A percentile compares a stretch with the other conserved stretches of the same genome.
Evolutionary conservation across 345 rosid species (phyloP).

Genomic region (Combretum micranthum): DNA sequence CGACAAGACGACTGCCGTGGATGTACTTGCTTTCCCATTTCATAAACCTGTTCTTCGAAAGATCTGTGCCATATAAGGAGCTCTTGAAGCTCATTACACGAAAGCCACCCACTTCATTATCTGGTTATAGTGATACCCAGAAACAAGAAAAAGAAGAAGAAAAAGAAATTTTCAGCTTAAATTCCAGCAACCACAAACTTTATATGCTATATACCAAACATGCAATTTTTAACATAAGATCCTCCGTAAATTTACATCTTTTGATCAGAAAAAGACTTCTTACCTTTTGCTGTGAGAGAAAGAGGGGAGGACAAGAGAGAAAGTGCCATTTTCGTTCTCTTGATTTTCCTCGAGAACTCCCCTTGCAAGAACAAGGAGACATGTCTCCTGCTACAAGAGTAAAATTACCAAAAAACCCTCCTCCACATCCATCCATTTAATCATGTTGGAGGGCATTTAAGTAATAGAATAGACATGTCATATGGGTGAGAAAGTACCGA

Average conservation of each 20-base stretch:
- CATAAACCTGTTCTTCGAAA: conserved; percentile 8
- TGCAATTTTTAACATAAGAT: background rate
- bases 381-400: background rate
- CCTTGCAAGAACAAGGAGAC: background rate
- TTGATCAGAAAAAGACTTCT: background rate
- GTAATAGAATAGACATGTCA: too few relatives aligned
- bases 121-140: conserved; percentile 20
- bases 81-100: conserved; percentile 21
- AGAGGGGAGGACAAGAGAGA: conserved; percentile 27
- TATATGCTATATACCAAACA: background rate
- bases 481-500: background rate
- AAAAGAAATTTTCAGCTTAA: background rate
- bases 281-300: conserved; percentile 32
- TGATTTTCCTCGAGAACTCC: background rate
- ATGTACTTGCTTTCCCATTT: conserved; percentile 14
- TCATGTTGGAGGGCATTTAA: too few relatives aligned
- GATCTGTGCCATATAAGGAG: conserved; percentile 24
- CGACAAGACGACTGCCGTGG: conserved; percentile 12
- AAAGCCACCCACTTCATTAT: conserved; percentile 23
- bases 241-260: too few relatives aligned
- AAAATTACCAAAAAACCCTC: background rate
- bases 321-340: conserved; percentile 33
- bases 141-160: background rate
- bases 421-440: too few relatives aligned
- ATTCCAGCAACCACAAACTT: background rate